These are phyloP conservation scores for Adansonia madagascariensis DNA, from an alignment of 441 rosid species.

Conservation along the genomic window DNA sequence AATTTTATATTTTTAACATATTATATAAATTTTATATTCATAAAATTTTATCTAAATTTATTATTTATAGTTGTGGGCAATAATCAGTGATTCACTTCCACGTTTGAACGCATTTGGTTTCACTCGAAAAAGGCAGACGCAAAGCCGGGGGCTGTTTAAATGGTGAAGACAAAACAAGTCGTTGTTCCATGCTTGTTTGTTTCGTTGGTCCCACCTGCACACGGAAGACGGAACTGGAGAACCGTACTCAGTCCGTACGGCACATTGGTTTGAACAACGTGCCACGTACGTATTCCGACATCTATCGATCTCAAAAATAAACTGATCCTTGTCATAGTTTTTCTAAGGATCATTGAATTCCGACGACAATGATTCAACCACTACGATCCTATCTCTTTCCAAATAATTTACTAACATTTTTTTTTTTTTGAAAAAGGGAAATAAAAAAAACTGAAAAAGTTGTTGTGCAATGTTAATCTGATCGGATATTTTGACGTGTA, in stretches of 20 bases:
- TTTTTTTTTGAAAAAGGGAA: too few species aligned
- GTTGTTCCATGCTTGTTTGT: neutral
- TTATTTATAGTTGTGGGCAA: too few species aligned
- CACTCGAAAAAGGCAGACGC: too few species aligned
- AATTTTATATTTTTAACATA: too few species aligned
- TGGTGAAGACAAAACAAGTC: constrained; percentile 22
- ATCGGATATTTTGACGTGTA: neutral
- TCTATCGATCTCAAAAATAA: neutral
- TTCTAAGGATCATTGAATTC: neutral
- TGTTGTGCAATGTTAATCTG: neutral
- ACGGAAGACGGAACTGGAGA: neutral
- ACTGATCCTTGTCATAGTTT: neutral
- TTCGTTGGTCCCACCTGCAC: neutral
- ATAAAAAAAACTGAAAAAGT: neutral
- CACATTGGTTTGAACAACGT: neutral
- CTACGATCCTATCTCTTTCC: too few species aligned
- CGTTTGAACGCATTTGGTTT: neutral
- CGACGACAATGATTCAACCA: too few species aligned
- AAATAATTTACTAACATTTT: too few species aligned
- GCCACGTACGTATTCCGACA: neutral
- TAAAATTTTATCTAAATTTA: too few species aligned
- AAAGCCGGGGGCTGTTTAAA: neutral
- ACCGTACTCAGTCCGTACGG: constrained; percentile 1
- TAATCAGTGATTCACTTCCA: neutral
- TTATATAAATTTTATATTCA: too few species aligned